Percentiles rank a stretch among this genome's conserved stretches.
Conservation (phyloP, 805 yeast species). For the Wickerhamomyces sydowiorum region DNA sequence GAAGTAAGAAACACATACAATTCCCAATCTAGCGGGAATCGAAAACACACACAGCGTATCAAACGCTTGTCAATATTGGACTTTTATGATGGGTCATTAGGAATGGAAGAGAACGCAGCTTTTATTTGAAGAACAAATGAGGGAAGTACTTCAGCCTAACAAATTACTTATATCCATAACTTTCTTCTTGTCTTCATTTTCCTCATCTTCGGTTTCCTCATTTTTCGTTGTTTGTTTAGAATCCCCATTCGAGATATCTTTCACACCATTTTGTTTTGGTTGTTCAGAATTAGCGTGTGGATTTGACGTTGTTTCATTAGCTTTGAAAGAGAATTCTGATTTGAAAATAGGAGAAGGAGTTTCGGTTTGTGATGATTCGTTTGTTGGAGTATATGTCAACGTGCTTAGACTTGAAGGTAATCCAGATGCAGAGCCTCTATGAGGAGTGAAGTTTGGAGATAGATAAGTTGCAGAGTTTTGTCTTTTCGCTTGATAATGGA, state of each 20-base stretch:
- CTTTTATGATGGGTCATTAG: too few relatives aligned
- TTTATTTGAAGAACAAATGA: too few relatives aligned
- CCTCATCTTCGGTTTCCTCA: not conserved
- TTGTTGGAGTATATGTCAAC: constrained; percentile 14
- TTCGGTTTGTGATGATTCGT: too few relatives aligned
- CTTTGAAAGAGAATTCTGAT: not conserved
- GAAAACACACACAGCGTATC: too few relatives aligned
- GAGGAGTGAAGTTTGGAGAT: constrained; percentile 18
- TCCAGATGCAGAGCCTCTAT: constrained; percentile 16
- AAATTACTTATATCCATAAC: constrained; percentile 19
- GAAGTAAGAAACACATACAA: too few relatives aligned
- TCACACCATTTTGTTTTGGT: too few relatives aligned
- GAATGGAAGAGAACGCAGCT: too few relatives aligned
- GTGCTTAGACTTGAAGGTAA: constrained; percentile 18
- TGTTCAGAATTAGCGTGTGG: not conserved
- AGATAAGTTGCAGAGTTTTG: constrained; percentile 15
- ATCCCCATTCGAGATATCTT: too few relatives aligned
- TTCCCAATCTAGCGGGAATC: too few relatives aligned
- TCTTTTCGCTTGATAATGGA: constrained; percentile 7
- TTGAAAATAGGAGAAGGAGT: not conserved
- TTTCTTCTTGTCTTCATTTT: constrained; percentile 1
- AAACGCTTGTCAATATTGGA: too few relatives aligned
- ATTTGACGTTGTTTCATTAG: not conserved
- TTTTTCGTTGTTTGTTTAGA: not conserved
- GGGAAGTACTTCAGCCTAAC: constrained; percentile 11